phyloP scores from a whole-genome alignment of 1,139 yeast genomes.

The Starmera stellimalicola region DNA sequence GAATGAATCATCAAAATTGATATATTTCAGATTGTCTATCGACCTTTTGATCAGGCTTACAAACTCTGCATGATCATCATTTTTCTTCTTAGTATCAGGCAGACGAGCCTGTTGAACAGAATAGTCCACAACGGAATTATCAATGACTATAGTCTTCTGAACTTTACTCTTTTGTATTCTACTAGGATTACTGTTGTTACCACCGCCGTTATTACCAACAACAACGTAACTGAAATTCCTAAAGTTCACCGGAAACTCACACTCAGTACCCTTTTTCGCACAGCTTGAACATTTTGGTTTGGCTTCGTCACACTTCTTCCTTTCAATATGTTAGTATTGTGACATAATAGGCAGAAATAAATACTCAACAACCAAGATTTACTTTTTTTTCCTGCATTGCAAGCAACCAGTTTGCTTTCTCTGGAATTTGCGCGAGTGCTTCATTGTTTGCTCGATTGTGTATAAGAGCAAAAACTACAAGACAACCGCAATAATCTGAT shows the following conservation, averaged over 20 bases:
- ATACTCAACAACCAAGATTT: not conserved
- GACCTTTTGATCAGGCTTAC: conserved; percentile 14
- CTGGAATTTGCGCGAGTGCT: conserved; percentile 17
- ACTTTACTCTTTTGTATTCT: too few species aligned
- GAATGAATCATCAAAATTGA: conserved; percentile 10
- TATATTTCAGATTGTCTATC: conserved; percentile 13
- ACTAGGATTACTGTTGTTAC: too few species aligned
- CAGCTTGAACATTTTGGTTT: conserved; percentile 46
- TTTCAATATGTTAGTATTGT: not conserved
- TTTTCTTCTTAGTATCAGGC: not conserved
- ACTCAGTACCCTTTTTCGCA: conserved; percentile 20
- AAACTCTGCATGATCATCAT: not conserved
- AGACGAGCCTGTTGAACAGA: not conserved
- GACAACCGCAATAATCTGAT: too few species aligned
- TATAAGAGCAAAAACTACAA: too few species aligned
- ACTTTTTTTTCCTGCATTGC: conserved; percentile 20
- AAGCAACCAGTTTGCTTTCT: conserved; percentile 20
- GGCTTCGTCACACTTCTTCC: conserved; percentile 38
- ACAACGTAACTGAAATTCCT: conserved; percentile 13
- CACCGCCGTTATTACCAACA: not conserved
- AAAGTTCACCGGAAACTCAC: conserved; percentile 19
- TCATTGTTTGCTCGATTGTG: too few species aligned
- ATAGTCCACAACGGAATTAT: not conserved
- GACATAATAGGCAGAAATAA: not conserved
- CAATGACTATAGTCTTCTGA: conserved; percentile 5